Conservation (phyloP, 2,329 filamentous ascomycete species). For the Xylaria polymorpha region DNA sequence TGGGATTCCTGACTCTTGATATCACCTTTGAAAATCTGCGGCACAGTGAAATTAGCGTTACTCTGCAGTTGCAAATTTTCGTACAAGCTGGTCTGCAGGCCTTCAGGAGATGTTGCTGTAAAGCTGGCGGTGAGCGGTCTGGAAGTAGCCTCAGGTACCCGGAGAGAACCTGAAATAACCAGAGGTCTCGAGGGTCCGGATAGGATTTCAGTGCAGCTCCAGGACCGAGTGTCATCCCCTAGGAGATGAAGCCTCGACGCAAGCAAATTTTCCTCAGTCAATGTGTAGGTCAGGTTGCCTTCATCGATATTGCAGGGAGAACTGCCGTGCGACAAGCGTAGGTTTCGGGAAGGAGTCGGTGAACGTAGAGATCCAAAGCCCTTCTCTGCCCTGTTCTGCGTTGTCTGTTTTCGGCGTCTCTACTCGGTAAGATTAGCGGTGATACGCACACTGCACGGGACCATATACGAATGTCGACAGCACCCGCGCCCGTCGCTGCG, state of each 20-base stretch:
- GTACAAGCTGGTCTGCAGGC: conserved; percentile 15
- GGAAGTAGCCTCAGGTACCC: conserved; percentile 26
- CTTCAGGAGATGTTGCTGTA: conserved; percentile 12
- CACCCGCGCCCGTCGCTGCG: background rate
- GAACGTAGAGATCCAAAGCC: background rate
- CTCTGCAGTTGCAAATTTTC: conserved; percentile 17
- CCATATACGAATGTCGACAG: background rate
- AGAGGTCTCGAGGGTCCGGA: background rate
- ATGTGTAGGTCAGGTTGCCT: conserved; percentile 23
- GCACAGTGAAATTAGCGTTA: conserved; percentile 12
- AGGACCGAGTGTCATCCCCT: background rate
- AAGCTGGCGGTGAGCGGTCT: conserved; percentile 17
- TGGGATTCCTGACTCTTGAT: background rate
- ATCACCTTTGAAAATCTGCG: background rate
- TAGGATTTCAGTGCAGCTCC: background rate
- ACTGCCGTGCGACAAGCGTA: conserved; percentile 17
- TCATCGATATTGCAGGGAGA: background rate
- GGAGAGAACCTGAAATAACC: background rate
- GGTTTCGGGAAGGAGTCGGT: conserved; percentile 14
- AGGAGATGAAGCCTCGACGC: conserved; percentile 1
- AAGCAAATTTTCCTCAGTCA: conserved; percentile 4
- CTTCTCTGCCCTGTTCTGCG: background rate
- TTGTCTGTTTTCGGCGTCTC: background rate
- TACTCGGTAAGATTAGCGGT: background rate
- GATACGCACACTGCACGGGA: background rate